phyloP scores from a whole-genome alignment of 345 rosid species.

The Schrenkiella parvula region DNA sequence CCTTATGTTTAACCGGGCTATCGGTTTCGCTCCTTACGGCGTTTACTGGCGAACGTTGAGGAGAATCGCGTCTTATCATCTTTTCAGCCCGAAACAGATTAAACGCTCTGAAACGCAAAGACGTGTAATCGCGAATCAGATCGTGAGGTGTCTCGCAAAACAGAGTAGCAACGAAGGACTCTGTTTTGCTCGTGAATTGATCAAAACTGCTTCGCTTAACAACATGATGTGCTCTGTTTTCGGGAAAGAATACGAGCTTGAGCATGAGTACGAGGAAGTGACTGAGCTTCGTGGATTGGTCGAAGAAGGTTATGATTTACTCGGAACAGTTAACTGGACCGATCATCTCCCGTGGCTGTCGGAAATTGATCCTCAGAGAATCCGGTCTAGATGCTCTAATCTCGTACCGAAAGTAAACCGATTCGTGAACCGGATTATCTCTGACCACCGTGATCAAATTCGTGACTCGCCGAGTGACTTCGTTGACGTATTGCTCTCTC shows the following conservation, averaged over 20 bases:
- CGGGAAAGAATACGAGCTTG: conserved; percentile 49
- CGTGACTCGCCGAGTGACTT: conserved; percentile 43
- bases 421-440: conserved; percentile 51
- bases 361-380: conserved; percentile 59
- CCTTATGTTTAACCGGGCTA: conserved; percentile 68
- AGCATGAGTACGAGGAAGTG: conserved; percentile 35
- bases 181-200: conserved; percentile 40
- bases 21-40: conserved; percentile 77
- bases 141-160: conserved; percentile 31
- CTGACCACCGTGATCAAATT: conserved; percentile 42
- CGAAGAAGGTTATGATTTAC: conserved; percentile 63
- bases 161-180: conserved; percentile 14
- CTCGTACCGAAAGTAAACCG: conserved; percentile 68
- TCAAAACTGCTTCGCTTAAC: conserved; percentile 64
- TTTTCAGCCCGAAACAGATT: conserved; percentile 60
- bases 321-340: conserved; percentile 65
- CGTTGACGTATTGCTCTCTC: conserved; percentile 62
- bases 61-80: conserved; percentile 55
- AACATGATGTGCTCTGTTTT: conserved; percentile 78
- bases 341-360: conserved; percentile 69
- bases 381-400: conserved; percentile 55
- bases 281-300: conserved; percentile 48
- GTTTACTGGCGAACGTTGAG: conserved; percentile 69
- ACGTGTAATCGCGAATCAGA: conserved; percentile 42
- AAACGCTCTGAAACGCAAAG: conserved; percentile 49